Base-by-base conservation (phyloP, 768 basidiomycete genomes). In the Aureoboletus auriporus region DNA sequence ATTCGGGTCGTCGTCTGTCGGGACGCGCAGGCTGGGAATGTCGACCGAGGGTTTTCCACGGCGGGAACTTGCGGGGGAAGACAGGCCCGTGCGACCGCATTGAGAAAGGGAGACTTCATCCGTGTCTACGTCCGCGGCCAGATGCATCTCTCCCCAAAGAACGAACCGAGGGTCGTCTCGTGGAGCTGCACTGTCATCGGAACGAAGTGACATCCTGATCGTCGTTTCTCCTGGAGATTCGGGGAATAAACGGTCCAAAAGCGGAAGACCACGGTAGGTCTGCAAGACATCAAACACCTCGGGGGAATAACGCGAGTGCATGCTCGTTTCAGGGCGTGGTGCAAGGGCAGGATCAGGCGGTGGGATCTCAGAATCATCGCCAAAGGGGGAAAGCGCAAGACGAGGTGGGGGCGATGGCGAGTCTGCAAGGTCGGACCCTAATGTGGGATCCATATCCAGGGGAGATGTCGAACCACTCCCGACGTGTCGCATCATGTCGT, bases 141-240 rank as follows among this genome's bases (percentile, higher is more conserved):
- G 49, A 20, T 69, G 57, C 12, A 75, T 68, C 56, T 83, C 80
- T 26, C 89, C 92, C 93, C 93, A 96, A 8, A 95, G 83, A 33
- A 93, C 89, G 61, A 94, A 94, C 0, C 92, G 79, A 13, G 93
- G 91, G 56, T 96, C 93, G 54, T 93, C 86, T 12, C 84, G 79
- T 7, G 90, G 90, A 1, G 84, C 78, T 12, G 83, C 82, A 27
- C 76, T 79, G 47, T 85, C 80, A 31, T 87, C 84, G 0, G 78
- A 64, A 23, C 79, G 75, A 12, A 89, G 64, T 1, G 84, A 86
- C 61, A 92, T 71, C 62, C 80, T 84, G 66, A 89, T 83, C 27
- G 89, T 85, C 3, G 83, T 81, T 29, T 82, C 81, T 38, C 78
- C 79, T 9, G 73, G 73, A 6, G 74, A 69, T 37, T 79, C 80